Evolutionary conservation across 768 basidiomycete genomes (phyloP).

Genomic region (Auricularia sp.): DNA sequence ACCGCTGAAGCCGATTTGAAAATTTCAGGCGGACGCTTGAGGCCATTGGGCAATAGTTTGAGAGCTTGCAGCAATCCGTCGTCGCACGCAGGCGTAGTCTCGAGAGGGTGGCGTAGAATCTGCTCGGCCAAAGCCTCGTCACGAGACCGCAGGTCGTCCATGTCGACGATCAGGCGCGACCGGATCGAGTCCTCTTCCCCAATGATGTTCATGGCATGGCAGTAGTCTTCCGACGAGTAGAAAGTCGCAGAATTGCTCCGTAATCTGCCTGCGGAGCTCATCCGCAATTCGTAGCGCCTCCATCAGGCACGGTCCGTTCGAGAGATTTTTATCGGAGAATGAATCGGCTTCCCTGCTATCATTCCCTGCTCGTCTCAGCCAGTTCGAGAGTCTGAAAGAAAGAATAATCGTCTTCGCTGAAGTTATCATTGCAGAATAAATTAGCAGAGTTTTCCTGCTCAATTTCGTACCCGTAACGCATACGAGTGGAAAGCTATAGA

Average conservation of each 20-base stretch:
- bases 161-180: slow-evolving; percentile 87
- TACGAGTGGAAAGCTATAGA: no score
- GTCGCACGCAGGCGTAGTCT: slow-evolving; percentile 90
- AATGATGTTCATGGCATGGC: slow-evolving; percentile 66
- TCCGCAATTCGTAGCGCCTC: slow-evolving; percentile 25
- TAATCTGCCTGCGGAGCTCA: slow-evolving; percentile 59
- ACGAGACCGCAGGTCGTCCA: slow-evolving; percentile 92
- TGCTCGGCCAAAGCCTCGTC: slow-evolving; percentile 82
- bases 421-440: no score
- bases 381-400: no score
- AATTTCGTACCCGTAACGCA: no score
- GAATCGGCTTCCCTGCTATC: no score
- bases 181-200: slow-evolving; percentile 69
- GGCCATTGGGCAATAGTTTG: slow-evolving; percentile 53
- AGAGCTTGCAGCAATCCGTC: slow-evolving; percentile 69
- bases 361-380: no score
- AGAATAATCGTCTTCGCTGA: no score
- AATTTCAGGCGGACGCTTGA: slow-evolving; percentile 70
- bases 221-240: slow-evolving; percentile 62
- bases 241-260: slow-evolving; percentile 79
- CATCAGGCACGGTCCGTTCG: not conserved
- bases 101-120: slow-evolving; percentile 77
- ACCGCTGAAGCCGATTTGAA: slow-evolving; percentile 88
- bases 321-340: not conserved
- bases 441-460: no score